phyloP scores from a whole-genome alignment of 805 yeast species.

The Lachancea lanzarotensis region DNA sequence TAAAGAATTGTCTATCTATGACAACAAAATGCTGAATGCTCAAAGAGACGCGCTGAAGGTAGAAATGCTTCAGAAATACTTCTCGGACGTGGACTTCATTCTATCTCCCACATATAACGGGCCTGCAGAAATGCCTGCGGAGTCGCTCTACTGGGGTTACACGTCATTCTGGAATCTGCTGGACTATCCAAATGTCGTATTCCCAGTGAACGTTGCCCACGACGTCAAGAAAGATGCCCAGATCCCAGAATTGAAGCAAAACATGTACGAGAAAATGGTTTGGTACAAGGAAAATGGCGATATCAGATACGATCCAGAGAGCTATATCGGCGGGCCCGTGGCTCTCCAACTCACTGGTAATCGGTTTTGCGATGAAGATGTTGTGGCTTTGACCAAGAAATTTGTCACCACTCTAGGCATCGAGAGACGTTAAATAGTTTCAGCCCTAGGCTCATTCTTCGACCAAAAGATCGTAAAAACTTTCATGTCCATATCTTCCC shows the following conservation, averaged over 20 bases:
- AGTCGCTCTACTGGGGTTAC: slow-evolving; percentile 72
- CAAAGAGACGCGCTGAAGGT: slow-evolving; percentile 54
- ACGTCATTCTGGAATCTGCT: slow-evolving; percentile 66
- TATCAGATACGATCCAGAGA: slow-evolving; percentile 29
- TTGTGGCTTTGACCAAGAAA: slow-evolving; percentile 41
- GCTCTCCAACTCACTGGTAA: slow-evolving; percentile 45
- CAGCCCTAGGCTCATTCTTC: slow-evolving; percentile 2
- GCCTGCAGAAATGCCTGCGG: slow-evolving; percentile 62
- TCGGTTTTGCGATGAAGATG: slow-evolving; percentile 44
- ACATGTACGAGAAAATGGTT: slow-evolving; percentile 20
- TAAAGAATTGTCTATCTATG: slow-evolving; percentile 41
- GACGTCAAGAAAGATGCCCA: slow-evolving; percentile 45
- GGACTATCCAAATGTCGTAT: slow-evolving; percentile 60
- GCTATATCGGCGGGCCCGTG: slow-evolving; percentile 43
- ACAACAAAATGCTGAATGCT: slow-evolving; percentile 48
- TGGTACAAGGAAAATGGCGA: slow-evolving; percentile 18
- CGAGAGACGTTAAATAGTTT: slow-evolving; percentile 13
- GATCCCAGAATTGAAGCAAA: slow-evolving; percentile 12
- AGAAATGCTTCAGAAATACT: slow-evolving; percentile 28
- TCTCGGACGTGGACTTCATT: slow-evolving; percentile 47
- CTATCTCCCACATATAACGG: slow-evolving; percentile 63
- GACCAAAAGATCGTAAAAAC: slow-evolving; percentile 10
- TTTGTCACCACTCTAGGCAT: slow-evolving; percentile 31
- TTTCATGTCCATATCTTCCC: slow-evolving; percentile 10
- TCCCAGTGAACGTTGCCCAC: slow-evolving; percentile 57